These are phyloP conservation scores for Liriodendron chinense DNA, from an alignment of 164 flowering plant species.

Conservation along the genomic window DNA sequence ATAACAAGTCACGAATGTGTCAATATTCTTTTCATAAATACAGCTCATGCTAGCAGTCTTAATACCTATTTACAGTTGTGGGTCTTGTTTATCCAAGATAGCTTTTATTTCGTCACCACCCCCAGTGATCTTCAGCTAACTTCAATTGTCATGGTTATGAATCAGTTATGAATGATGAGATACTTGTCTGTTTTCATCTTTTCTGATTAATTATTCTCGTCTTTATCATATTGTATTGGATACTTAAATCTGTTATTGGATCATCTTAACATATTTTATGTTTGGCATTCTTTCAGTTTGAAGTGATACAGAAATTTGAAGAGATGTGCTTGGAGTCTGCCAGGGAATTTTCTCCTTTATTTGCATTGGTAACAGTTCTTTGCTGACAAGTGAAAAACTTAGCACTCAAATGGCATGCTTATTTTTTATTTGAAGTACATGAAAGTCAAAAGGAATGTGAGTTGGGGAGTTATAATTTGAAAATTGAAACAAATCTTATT, in stretches of 20 bases:
- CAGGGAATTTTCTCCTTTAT: slow-evolving; percentile 62
- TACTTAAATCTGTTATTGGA: not conserved
- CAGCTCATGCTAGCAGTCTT: too few species aligned
- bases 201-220: not conserved
- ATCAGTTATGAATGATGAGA: too few species aligned
- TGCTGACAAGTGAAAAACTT: not conserved
- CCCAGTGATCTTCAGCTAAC: too few species aligned
- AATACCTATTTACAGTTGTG: too few species aligned
- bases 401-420: not conserved
- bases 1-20: too few species aligned
- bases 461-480: not conserved
- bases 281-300: slow-evolving; percentile 52
- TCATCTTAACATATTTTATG: too few species aligned
- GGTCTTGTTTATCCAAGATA: too few species aligned
- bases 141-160: too few species aligned
- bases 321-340: slow-evolving; percentile 83
- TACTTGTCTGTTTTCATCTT: not conserved
- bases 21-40: too few species aligned
- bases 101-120: too few species aligned
- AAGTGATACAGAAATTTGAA: slow-evolving; percentile 86
- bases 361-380: slow-evolving; percentile 49
- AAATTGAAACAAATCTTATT: not conserved
- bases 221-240: not conserved
- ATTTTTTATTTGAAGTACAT: not conserved
- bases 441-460: not conserved